Percentiles rank a stretch among this genome's conserved stretches.
These are phyloP conservation scores for Trypanosoma avium DNA, from an alignment of 208 protist species.

Conservation along the genomic window DNA sequence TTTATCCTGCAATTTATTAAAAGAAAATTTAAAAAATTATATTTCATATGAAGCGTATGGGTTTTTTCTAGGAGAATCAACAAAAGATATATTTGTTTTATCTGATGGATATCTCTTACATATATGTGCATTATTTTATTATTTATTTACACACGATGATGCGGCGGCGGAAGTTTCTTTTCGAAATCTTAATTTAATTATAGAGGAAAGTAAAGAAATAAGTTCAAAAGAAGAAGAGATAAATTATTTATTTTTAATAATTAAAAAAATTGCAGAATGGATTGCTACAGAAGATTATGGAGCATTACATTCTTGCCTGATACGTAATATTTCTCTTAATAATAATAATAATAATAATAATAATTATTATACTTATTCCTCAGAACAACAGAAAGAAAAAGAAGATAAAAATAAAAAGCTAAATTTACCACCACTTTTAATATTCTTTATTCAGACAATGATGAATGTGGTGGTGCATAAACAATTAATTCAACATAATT, in stretches of 20 bases:
- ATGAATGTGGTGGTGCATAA: constrained; percentile 21
- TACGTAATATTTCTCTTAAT: background rate
- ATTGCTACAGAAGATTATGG: constrained; percentile 19
- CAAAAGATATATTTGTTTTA: constrained; percentile 9
- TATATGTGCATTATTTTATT: constrained; percentile 28
- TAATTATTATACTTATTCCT: background rate
- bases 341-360: background rate
- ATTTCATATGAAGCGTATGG: background rate
- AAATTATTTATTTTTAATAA: background rate
- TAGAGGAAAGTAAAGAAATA: background rate
- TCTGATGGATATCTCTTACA: constrained; percentile 22
- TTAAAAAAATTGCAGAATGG: constrained; percentile 4
- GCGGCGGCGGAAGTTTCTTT: constrained; percentile 2
- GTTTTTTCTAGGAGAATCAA: constrained; percentile 10
- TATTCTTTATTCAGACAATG: constrained; percentile 22
- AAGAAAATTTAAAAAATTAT: background rate
- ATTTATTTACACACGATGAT: constrained; percentile 22
- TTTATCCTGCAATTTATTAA: constrained; percentile 6
- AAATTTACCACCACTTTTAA: too few species aligned
- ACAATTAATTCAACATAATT: constrained; percentile 3
- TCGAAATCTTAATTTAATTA: background rate
- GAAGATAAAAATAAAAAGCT: too few species aligned
- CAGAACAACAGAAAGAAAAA: too few species aligned
- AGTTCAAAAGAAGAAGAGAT: background rate
- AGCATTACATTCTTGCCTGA: background rate